phyloP scores from a whole-genome alignment of 2,329 filamentous ascomycete genomes.

The Sporothrix dimorphospora region DNA sequence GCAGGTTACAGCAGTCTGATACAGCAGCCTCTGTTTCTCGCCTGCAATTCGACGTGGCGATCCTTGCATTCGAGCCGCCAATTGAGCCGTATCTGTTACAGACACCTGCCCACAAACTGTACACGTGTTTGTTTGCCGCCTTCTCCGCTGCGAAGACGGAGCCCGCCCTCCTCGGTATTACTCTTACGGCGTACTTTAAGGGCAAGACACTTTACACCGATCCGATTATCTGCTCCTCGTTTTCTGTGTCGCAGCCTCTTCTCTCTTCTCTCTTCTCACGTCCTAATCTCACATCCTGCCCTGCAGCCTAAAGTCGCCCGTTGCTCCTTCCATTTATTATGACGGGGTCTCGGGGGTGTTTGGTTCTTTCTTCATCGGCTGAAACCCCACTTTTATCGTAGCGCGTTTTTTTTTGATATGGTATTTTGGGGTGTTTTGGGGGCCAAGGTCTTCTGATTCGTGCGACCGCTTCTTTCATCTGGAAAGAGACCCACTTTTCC shows the following conservation, averaged over 20 bases:
- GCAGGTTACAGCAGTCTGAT: neutral
- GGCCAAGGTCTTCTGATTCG: neutral
- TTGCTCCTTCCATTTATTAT: neutral
- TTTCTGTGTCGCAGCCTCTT: neutral
- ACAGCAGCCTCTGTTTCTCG: neutral
- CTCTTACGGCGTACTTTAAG: neutral
- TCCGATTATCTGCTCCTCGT: neutral
- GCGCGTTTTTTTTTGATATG: conserved; percentile 14
- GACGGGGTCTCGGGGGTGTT: too few species aligned
- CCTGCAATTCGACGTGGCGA: neutral
- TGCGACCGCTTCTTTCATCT: neutral
- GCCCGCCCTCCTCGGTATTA: neutral
- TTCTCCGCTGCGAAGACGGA: conserved; percentile 7
- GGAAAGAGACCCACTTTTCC: neutral
- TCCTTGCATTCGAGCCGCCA: neutral
- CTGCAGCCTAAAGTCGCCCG: conserved; percentile 5
- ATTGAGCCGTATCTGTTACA: neutral
- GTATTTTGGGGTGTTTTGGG: conserved; percentile 2
- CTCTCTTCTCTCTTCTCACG: neutral
- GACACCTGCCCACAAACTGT: neutral
- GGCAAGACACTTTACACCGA: neutral
- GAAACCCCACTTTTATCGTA: conserved; percentile 7
- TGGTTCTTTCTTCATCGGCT: conserved; percentile 10
- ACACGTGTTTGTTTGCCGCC: conserved; percentile 11
- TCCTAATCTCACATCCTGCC: conserved; percentile 7